Base-by-base conservation (phyloP, 441 rosid species). In the Euphorbia schlechtendalii region DNA sequence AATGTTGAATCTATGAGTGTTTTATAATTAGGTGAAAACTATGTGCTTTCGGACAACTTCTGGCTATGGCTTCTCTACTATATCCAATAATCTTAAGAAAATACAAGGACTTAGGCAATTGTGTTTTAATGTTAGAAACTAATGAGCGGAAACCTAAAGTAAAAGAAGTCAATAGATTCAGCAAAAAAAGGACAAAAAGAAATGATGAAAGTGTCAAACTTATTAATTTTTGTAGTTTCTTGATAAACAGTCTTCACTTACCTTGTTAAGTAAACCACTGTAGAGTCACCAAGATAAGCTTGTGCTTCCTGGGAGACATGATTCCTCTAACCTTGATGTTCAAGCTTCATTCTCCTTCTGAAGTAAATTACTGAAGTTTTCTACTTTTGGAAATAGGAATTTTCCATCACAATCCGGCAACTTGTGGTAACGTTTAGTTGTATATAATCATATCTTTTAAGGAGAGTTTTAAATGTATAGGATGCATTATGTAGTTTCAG, bases 291-390 rank as follows among this genome's bases (percentile, higher is more conserved):
- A 14, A 40, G 3, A 34, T n/a, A 14, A 51, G 32, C 34, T 27
- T 56, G 54, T 40, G 43, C 56, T 56, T 36, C 28, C 12, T 27
- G 21, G 20, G 28, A 27, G 6, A 36, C 48, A 8, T 61, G n/a
- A 45, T 61, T 61, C 24, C 30, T 62, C 14, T 62, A 62, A 28
- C 55, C 27, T 32, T 49, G 57, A 49, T 56, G 34, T 63, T 56
- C 45, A 49, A 63, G 11, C 27, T 17, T 46, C 40, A 4, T 15
- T 8, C 41, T 62, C 55, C 9, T 14, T 25, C 3, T 32, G 21
- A n/a, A 21, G 32, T 28, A 56, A 41, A 40, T 65, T 32, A 40
- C 45, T 56, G 56, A 45, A 32, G 58, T 36, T 46, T 10, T 18
- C 45, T 10, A 13, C 30, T 59, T 15, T 38, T 66, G 30, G 15